Evolutionary conservation across 352 stramenopile species (phyloP).

Genomic region (Plasmopara halstedii): DNA sequence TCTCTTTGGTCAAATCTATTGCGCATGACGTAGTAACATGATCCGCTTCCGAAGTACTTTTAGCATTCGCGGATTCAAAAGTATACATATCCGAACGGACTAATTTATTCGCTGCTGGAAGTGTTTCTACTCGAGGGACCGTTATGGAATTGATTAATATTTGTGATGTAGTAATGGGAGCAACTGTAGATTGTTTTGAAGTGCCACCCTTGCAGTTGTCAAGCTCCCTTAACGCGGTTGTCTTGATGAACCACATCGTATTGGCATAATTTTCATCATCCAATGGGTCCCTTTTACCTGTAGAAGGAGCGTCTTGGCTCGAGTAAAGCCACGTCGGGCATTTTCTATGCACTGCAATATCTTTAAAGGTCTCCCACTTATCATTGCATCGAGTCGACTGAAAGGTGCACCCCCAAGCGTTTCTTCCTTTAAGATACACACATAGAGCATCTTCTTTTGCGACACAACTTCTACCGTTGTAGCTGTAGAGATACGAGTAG

Average conservation of each 20-base stretch:
- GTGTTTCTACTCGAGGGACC: too few relatives aligned
- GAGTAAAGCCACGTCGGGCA: conserved; percentile 26
- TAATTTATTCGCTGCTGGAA: too few relatives aligned
- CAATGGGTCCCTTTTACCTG: conserved; percentile 3
- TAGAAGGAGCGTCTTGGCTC: conserved; percentile 5
- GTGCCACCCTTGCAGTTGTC: conserved; percentile 13
- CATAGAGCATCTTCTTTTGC: conserved; percentile 33
- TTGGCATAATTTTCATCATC: conserved; percentile 10
- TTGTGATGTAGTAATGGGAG: conserved; percentile 1
- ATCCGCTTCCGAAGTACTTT: background rate
- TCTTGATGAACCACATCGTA: conserved; percentile 31
- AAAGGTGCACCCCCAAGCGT: conserved; percentile 37
- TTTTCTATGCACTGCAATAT: conserved; percentile 1
- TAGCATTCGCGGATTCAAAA: background rate
- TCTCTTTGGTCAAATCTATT: background rate
- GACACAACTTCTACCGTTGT: conserved; percentile 15
- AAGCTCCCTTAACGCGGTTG: conserved; percentile 11
- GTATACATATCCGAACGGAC: background rate
- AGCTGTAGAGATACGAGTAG: conserved; percentile 28
- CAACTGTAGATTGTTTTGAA: background rate
- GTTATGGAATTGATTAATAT: background rate
- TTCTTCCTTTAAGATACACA: conserved; percentile 14
- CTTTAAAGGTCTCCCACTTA: background rate
- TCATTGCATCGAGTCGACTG: conserved; percentile 22
- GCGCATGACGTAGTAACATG: background rate